Conservation (phyloP, 441 rosid genomes). For the Euphorbia corollata region DNA sequence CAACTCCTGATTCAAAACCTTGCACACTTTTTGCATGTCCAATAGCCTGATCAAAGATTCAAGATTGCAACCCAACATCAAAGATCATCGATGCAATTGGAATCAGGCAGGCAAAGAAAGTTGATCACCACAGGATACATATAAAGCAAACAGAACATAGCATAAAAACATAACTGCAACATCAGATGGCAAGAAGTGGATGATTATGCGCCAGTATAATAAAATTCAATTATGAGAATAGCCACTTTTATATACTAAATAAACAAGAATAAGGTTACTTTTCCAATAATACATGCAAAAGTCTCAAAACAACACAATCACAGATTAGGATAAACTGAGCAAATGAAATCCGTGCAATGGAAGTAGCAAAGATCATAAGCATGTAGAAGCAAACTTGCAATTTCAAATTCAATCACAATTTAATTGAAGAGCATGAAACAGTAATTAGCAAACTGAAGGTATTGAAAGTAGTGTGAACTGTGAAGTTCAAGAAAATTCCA, state of each 20-base stretch:
- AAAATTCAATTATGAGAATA: constrained; percentile 3
- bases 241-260: background rate
- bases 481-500: constrained; percentile 13
- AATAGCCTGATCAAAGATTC: constrained; percentile 36
- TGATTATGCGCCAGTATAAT: background rate
- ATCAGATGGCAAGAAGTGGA: background rate
- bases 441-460: background rate
- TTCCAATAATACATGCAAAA: constrained; percentile 1
- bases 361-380: background rate
- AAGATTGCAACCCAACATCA: constrained; percentile 17
- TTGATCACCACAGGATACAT: background rate
- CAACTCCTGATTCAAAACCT: constrained; percentile 42
- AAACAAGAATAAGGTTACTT: background rate
- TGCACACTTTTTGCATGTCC: constrained; percentile 39
- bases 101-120: background rate
- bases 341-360: background rate
- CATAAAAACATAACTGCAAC: background rate
- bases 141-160: constrained; percentile 1
- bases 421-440: background rate
- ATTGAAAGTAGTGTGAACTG: too few relatives aligned
- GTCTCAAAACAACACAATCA: background rate
- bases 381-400: background rate
- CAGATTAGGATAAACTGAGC: background rate
- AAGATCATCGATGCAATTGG: constrained; percentile 2
- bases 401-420: background rate